phyloP scores from a whole-genome alignment of 441 rosid genomes.

The Biscutella laevigata region DNA sequence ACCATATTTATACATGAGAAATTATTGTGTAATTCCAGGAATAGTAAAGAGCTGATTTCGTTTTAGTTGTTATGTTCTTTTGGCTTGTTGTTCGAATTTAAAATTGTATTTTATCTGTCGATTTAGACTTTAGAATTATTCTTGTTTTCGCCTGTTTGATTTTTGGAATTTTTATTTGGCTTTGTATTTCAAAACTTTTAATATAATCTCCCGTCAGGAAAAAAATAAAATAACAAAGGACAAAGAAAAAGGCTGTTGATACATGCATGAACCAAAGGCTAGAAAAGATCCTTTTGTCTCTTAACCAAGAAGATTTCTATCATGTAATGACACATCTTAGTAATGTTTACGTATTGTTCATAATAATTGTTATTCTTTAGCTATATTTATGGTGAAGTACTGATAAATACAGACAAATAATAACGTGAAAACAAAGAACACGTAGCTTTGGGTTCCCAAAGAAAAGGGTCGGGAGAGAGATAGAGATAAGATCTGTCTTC shows the following conservation, averaged over 20 bases:
- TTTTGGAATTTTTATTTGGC: too few relatives aligned
- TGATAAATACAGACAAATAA: too few relatives aligned
- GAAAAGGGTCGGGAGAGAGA: conserved; percentile 26
- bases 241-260: neutral
- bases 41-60: conserved; percentile 6
- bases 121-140: too few relatives aligned
- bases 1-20: neutral
- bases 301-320: conserved; percentile 29
- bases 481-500: conserved; percentile 28
- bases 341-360: conserved; percentile 15
- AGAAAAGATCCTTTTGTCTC: conserved; percentile 29
- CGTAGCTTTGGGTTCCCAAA: conserved; percentile 24
- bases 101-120: too few relatives aligned
- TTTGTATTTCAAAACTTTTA: too few relatives aligned
- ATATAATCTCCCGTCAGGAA: too few relatives aligned
- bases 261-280: conserved; percentile 25
- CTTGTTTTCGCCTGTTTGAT: too few relatives aligned
- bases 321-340: conserved; percentile 29
- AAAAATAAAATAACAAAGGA: too few relatives aligned
- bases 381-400: too few relatives aligned
- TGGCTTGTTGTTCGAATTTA: too few relatives aligned
- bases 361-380: conserved; percentile 5
- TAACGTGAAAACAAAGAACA: too few relatives aligned
- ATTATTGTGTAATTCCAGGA: conserved; percentile 4
- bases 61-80: too few relatives aligned